Base-by-base conservation (phyloP, 2,329 filamentous ascomycete species). In the Pseudogymnoascus sp. region DNA sequence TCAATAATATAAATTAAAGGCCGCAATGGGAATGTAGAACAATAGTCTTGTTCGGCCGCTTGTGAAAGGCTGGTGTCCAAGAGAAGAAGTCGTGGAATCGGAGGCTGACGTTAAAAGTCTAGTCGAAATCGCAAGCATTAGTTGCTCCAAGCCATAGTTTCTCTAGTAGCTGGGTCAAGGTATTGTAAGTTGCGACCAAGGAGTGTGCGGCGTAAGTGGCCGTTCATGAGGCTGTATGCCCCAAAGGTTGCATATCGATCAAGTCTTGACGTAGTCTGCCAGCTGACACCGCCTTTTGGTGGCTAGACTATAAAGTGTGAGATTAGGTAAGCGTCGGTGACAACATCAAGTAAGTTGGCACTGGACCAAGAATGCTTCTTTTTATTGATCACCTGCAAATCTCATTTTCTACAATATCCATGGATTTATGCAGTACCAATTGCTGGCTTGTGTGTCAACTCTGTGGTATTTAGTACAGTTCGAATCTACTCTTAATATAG, bases 221-320 rank as follows among this genome's bases (percentile, higher is more conserved):
- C n/a, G 21, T 34, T 34, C 50, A 34, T 56, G 50, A 56, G 21
- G 50, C n/a, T 14, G 28, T 56, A 56, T 21, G 50, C 16, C 50
- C 50, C 50, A 56, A 56, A 56, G 50, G 50, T 56, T 56, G 50
- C 50, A 56, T 56, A 56, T 56, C 28, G 5, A 56, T 56, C n/a
- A 56, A 21, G 50, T 56, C 50, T 56, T 56, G 50, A 28, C 50
- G 12, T 12, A 18, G 28, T 34, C 50, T 56, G 50, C 50, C 50
- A 8, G 5, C 28, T 34, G 50, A 2, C 50, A 56, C 50, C 50
- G 50, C 50, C 50, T 56, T 56, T 56, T 56, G 2, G 10, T 56
- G 28, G 50, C 28, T 56, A 56, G 50, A 56, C 28, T 34, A 10
- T 3, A 31, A 34, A 6, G 10, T 18, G 28, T 56, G 4, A 34